These are phyloP conservation scores for Dactylella cylindrospora DNA, from an alignment of 2,329 filamentous ascomycete genomes.

Conservation along the genomic window DNA sequence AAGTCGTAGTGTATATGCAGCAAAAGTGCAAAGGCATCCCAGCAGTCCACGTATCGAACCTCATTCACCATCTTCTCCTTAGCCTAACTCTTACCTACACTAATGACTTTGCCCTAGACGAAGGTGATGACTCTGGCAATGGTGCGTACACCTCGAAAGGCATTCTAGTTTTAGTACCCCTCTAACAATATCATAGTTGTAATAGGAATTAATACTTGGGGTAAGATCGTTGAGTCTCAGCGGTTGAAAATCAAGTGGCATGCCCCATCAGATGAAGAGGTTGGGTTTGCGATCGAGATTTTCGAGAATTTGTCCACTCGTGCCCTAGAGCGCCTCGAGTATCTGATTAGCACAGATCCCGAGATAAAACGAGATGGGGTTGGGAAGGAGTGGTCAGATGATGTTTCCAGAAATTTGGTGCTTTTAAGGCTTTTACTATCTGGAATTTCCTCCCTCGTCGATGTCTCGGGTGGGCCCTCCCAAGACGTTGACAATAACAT, in stretches of 20 bases:
- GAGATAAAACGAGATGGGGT: slow-evolving; percentile 87
- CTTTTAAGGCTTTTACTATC: slow-evolving; percentile 86
- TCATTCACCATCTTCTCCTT: slow-evolving; percentile 90
- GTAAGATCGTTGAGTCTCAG: slow-evolving; percentile 69
- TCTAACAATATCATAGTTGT: slow-evolving; percentile 11
- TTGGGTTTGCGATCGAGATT: slow-evolving; percentile 83
- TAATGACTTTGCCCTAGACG: slow-evolving; percentile 83
- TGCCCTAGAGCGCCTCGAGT: slow-evolving; percentile 72
- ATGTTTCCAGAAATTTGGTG: slow-evolving; percentile 85
- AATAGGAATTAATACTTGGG: slow-evolving; percentile 71
- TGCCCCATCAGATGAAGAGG: slow-evolving; percentile 73
- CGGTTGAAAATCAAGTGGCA: slow-evolving; percentile 90
- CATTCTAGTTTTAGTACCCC: not conserved
- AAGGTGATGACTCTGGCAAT: slow-evolving; percentile 60
- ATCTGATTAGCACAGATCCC: slow-evolving; percentile 77
- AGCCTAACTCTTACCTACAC: slow-evolving; percentile 95
- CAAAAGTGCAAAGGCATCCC: slow-evolving; percentile 89
- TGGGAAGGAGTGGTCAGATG: slow-evolving; percentile 98
- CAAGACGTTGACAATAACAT: slow-evolving; percentile 55
- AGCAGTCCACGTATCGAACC: slow-evolving; percentile 95
- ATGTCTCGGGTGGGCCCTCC: slow-evolving; percentile 63
- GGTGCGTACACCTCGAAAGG: not conserved
- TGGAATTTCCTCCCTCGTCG: slow-evolving; percentile 85
- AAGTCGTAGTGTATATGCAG: slow-evolving; percentile 94
- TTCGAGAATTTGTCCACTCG: slow-evolving; percentile 80